These are phyloP conservation scores for Ashbya aceris DNA, from an alignment of 1,139 yeast species.

Conservation along the genomic window DNA sequence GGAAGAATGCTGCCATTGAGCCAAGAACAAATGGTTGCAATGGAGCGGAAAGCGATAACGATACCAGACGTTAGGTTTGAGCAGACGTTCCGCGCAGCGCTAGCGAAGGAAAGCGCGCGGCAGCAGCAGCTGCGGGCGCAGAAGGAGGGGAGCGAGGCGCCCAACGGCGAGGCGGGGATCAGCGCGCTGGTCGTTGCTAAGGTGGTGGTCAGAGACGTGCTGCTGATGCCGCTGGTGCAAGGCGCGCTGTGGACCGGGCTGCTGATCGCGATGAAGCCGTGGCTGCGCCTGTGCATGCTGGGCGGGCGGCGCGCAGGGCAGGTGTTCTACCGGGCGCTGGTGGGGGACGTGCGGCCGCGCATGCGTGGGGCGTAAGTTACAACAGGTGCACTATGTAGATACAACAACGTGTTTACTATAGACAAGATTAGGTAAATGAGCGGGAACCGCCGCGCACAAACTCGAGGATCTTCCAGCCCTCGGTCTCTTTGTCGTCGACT, in stretches of 20 bases:
- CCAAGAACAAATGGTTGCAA: too few relatives aligned
- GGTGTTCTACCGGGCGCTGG: slow-evolving; percentile 3
- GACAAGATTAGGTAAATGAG: slow-evolving; percentile 56
- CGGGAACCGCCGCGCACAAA: slow-evolving; percentile 92
- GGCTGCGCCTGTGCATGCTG: slow-evolving; percentile 27
- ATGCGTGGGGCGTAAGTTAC: neutral
- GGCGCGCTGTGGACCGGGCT: slow-evolving; percentile 43
- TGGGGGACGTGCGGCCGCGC: neutral
- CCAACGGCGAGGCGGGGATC: slow-evolving; percentile 30
- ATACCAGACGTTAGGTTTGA: slow-evolving; percentile 66
- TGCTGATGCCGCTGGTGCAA: slow-evolving; percentile 60
- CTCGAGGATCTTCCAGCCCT: slow-evolving; percentile 95
- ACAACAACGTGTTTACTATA: neutral
- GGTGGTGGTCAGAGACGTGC: slow-evolving; percentile 53
- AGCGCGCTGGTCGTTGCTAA: slow-evolving; percentile 43
- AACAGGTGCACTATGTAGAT: neutral
- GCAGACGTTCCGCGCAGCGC: slow-evolving; percentile 43
- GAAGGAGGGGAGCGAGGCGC: slow-evolving; percentile 19
- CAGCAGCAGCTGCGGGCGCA: slow-evolving; percentile 8
- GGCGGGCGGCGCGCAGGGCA: slow-evolving; percentile 24
- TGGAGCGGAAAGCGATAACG: slow-evolving; percentile 18
- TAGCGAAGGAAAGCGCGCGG: slow-evolving; percentile 28
- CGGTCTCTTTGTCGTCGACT: slow-evolving; percentile 80
- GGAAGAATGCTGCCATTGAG: too few relatives aligned
- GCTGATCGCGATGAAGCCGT: slow-evolving; percentile 35